These are phyloP conservation scores for Ailanthus altissimus DNA, from an alignment of 345 rosid genomes.

Conservation along the genomic window DNA sequence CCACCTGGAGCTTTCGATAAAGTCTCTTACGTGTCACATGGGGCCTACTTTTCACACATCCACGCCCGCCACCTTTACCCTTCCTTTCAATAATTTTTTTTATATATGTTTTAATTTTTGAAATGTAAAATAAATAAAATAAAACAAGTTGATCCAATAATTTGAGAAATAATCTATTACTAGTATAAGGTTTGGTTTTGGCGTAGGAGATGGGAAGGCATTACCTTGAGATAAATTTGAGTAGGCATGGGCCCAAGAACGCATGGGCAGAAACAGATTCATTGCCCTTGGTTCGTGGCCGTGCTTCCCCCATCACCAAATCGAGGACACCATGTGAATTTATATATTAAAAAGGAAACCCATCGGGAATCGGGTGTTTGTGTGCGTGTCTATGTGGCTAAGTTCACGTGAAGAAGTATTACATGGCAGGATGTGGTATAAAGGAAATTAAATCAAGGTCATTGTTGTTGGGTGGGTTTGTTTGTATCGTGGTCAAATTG, in stretches of 20 bases:
- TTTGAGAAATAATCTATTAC: not conserved
- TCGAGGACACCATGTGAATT: no score
- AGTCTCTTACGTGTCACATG: slow-evolving; percentile 27
- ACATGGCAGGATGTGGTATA: not conserved
- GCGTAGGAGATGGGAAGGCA: not conserved
- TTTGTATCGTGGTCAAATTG: not conserved
- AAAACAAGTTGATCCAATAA: not conserved
- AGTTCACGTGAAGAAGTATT: not conserved
- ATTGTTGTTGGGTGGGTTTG: not conserved
- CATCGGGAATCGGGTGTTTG: no score
- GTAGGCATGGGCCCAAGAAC: not conserved
- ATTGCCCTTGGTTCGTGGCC: not conserved
- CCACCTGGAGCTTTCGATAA: slow-evolving; percentile 33
- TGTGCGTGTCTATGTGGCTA: not conserved
- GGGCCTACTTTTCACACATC: slow-evolving; percentile 16
- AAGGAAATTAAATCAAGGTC: not conserved
- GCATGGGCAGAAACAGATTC: slow-evolving; percentile 7
- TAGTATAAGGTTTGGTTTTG: not conserved
- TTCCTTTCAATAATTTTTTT: no score
- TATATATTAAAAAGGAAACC: no score
- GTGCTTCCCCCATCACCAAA: slow-evolving; percentile 6
- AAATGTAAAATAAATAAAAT: not conserved
- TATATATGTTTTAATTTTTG: not conserved
- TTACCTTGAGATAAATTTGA: not conserved
- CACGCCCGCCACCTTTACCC: not conserved